A percentile compares a stretch with the other conserved stretches of the same genome.
These are phyloP conservation scores for Peronosclerospora sorghi DNA, from an alignment of 352 stramenopile genomes.

Conservation along the genomic window DNA sequence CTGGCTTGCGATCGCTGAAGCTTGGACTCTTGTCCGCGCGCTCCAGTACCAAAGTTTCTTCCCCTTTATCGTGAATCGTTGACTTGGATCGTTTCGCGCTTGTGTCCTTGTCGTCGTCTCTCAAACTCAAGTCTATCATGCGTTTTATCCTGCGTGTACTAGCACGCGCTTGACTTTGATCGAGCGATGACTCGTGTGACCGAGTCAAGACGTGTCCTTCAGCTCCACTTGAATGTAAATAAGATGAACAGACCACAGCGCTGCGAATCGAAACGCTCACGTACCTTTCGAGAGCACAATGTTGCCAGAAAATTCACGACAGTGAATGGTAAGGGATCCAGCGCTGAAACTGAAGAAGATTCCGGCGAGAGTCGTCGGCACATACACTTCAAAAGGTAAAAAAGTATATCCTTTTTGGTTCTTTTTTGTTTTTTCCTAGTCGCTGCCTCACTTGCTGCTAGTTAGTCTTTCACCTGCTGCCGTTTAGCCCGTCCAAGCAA, in stretches of 20 bases:
- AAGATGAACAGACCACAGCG: neutral
- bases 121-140: conserved; percentile 25
- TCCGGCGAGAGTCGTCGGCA: conserved; percentile 41
- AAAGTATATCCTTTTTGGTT: too few relatives aligned
- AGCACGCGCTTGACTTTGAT: conserved; percentile 2
- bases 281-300: conserved; percentile 53
- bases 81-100: too few relatives aligned
- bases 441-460: too few relatives aligned
- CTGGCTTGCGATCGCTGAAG: neutral
- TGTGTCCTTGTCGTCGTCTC: conserved; percentile 21
- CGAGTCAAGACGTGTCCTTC: conserved; percentile 3
- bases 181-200: neutral
- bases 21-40: conserved; percentile 10
- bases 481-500: too few relatives aligned
- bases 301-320: conserved; percentile 56
- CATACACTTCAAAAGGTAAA: conserved; percentile 69
- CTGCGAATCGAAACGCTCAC: neutral
- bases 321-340: conserved; percentile 57
- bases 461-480: too few relatives aligned
- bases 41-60: too few relatives aligned
- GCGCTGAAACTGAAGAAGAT: conserved; percentile 56
- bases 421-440: too few relatives aligned
- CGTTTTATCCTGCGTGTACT: conserved; percentile 33
- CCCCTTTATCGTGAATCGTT: too few relatives aligned
- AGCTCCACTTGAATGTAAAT: neutral